Percentiles rank a stretch among this genome's conserved stretches.
Conservation (phyloP, 176 grass and related monocot species). For the Phoenix roebelenii region DNA sequence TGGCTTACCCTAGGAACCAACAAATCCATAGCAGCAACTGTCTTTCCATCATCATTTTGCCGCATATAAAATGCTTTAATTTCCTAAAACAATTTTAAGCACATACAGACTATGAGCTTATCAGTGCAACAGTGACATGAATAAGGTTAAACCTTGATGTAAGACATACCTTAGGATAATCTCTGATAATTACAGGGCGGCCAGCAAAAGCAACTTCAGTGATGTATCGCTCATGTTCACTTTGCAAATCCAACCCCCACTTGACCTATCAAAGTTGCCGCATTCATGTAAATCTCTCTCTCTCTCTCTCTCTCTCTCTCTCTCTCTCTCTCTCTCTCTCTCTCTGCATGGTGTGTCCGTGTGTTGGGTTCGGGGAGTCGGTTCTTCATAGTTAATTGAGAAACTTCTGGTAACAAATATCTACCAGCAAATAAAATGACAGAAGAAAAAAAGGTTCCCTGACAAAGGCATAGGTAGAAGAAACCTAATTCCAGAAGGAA, state of each 20-base stretch:
- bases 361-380: too few species aligned
- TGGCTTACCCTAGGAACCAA: constrained; percentile 77
- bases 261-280: constrained; percentile 49
- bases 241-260: constrained; percentile 98
- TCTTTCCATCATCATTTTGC: constrained; percentile 89
- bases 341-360: too few species aligned
- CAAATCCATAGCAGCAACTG: constrained; percentile 94
- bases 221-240: constrained; percentile 98
- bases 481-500: too few species aligned
- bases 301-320: too few species aligned
- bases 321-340: too few species aligned
- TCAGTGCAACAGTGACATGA: neutral
- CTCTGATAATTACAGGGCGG: constrained; percentile 85
- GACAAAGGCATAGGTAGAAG: too few species aligned
- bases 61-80: constrained; percentile 99
- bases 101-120: too few species aligned
- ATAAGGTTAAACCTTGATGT: neutral
- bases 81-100: constrained; percentile 40
- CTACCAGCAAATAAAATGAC: too few species aligned
- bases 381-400: too few species aligned
- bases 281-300: too few species aligned
- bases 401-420: too few species aligned
- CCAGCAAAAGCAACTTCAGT: constrained; percentile 90
- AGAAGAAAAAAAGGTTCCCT: too few species aligned
- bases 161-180: constrained; percentile 83